These are phyloP conservation scores for Hymenochaete sp. DNA, from an alignment of 1,284 basidiomycete genomes.

Conservation along the genomic window DNA sequence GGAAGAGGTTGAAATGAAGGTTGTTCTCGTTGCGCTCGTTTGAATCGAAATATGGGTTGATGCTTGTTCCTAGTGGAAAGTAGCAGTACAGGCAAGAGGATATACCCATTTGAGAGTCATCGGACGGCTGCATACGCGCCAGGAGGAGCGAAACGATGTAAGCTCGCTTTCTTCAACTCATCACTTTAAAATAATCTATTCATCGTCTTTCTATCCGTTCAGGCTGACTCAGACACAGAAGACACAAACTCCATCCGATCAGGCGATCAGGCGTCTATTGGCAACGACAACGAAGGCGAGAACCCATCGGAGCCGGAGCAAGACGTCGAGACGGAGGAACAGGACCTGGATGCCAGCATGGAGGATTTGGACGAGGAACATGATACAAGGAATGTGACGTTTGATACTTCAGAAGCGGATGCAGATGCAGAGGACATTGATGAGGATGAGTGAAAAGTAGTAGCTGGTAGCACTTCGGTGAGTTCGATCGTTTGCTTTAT, in stretches of 20 bases:
- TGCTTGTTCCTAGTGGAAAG: constrained; percentile 29
- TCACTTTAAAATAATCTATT: background rate
- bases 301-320: constrained; percentile 25
- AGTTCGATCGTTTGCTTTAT: background rate
- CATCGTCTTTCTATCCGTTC: background rate
- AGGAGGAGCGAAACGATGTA: constrained; percentile 79
- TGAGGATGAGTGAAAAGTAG: constrained; percentile 29
- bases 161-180: constrained; percentile 22
- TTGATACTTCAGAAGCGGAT: constrained; percentile 34
- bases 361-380: constrained; percentile 60
- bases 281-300: constrained; percentile 30
- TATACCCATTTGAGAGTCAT: constrained; percentile 63
- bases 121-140: constrained; percentile 59
- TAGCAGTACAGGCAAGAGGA: constrained; percentile 54
- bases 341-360: constrained; percentile 61
- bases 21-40: background rate
- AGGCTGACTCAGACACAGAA: constrained; percentile 39
- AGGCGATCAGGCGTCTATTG: constrained; percentile 33
- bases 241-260: constrained; percentile 47
- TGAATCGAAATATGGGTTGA: constrained; percentile 1
- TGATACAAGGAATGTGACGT: constrained; percentile 27
- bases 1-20: constrained; percentile 48
- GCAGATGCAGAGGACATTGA: constrained; percentile 33
- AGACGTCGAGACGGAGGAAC: constrained; percentile 28
- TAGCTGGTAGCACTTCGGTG: background rate